A percentile compares a stretch with the other conserved stretches of the same genome.
These are phyloP conservation scores for Pseudopyricularia javanii DNA, from an alignment of 2,329 filamentous ascomycete genomes.

Conservation along the genomic window DNA sequence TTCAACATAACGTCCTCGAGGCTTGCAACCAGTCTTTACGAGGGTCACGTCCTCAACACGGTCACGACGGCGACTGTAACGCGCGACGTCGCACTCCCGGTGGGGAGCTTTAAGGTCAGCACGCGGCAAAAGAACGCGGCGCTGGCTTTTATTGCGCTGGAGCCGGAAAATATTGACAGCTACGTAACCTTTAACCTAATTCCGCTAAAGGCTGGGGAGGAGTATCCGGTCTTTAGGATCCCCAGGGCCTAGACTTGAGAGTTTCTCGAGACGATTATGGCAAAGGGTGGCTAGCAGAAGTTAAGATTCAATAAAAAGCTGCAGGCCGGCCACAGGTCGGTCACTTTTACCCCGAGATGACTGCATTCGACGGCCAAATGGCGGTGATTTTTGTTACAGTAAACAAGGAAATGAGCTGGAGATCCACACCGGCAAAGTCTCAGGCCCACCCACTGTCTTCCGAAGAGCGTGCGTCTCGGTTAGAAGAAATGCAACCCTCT, in stretches of 20 bases:
- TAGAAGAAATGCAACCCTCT: no score
- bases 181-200: conserved; percentile 1
- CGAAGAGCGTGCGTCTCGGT: no score
- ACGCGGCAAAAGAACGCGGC: conserved; percentile 3
- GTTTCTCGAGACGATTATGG: not conserved
- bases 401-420: no score
- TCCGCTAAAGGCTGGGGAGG: not conserved
- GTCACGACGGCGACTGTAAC: not conserved
- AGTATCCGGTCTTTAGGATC: conserved; percentile 1
- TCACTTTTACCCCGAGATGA: no score
- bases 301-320: not conserved
- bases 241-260: not conserved
- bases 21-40: not conserved
- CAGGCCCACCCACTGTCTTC: no score
- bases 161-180: conserved; percentile 1
- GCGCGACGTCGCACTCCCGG: not conserved
- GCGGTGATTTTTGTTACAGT: no score
- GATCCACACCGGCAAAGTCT: no score
- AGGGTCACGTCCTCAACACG: conserved; percentile 1
- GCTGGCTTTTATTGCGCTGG: conserved; percentile 1
- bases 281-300: not conserved
- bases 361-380: no score
- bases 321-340: not conserved
- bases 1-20: not conserved
- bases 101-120: not conserved